phyloP scores from a whole-genome alignment of 176 grass and related monocot genomes.

The maize (Zea mays) region DNA sequence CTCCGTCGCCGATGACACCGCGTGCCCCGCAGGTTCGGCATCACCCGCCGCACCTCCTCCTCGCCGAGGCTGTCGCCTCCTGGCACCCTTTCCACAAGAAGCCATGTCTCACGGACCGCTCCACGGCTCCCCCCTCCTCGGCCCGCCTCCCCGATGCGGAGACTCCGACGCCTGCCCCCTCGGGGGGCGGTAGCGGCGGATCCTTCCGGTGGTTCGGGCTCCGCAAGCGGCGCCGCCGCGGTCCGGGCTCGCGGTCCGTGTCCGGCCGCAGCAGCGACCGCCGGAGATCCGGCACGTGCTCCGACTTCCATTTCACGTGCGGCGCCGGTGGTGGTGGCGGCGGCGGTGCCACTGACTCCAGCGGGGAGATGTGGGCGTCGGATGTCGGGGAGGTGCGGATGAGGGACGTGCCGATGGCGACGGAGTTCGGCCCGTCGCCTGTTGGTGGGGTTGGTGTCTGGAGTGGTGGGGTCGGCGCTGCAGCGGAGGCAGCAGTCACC shows the following conservation, averaged over 20 bases:
- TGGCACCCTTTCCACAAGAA: constrained; percentile 70
- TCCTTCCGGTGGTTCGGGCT: constrained; percentile 58
- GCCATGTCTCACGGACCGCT: constrained; percentile 65
- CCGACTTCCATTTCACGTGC: constrained; percentile 63
- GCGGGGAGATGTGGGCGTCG: constrained; percentile 82
- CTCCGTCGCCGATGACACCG: constrained; percentile 39
- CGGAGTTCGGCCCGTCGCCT: constrained; percentile 44
- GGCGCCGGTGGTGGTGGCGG: constrained; percentile 48
- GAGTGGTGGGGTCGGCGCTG: constrained; percentile 20
- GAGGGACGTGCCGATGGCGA: constrained; percentile 60
- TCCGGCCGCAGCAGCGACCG: constrained; percentile 82
- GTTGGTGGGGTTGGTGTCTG: constrained; percentile 24
- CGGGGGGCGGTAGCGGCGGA: constrained; percentile 48
- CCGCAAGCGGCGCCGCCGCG: constrained; percentile 64
- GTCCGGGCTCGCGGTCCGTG: constrained; percentile 60
- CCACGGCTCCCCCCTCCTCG: constrained; percentile 57
- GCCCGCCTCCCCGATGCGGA: constrained; percentile 42
- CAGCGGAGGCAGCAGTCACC: constrained; percentile 39
- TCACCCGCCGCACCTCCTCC: constrained; percentile 46
- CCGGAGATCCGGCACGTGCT: constrained; percentile 76
- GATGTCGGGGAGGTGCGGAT: constrained; percentile 74
- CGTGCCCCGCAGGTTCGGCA: constrained; percentile 40
- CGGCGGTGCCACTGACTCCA: constrained; percentile 71
- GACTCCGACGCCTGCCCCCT: constrained; percentile 39
- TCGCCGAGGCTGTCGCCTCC: constrained; percentile 44